Percentiles rank a stretch among this genome's conserved stretches.
Evolutionary conservation across 805 yeast species (phyloP).

Genomic region (Nakazawaea peltata): DNA sequence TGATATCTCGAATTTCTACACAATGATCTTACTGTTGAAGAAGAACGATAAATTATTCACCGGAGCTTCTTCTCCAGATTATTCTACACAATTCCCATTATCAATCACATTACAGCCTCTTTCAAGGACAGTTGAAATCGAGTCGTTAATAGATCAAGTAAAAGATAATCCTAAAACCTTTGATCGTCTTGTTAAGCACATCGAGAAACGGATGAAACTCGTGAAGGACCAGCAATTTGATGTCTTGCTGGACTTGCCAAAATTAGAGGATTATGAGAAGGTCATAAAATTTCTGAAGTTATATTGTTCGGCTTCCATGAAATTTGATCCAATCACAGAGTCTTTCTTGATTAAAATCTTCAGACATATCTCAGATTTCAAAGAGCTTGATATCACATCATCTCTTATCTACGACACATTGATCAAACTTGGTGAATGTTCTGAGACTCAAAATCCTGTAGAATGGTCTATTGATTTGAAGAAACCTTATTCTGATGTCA

Average conservation of each 20-base stretch:
- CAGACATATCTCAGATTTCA: conserved; percentile 21
- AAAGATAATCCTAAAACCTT: conserved; percentile 19
- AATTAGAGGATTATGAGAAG: conserved; percentile 25
- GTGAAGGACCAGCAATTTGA: background rate
- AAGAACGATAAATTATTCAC: conserved; percentile 42
- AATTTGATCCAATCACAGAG: conserved; percentile 36
- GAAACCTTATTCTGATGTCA: conserved; percentile 34
- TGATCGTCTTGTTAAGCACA: conserved; percentile 17
- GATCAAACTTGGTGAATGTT: conserved; percentile 20
- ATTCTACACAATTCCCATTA: conserved; percentile 28
- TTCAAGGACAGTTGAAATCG: conserved; percentile 24
- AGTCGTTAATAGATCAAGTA: conserved; percentile 20
- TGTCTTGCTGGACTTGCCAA: background rate
- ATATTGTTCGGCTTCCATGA: conserved; percentile 44
- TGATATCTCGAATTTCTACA: conserved; percentile 25
- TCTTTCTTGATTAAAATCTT: conserved; percentile 38
- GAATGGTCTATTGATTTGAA: conserved; percentile 39
- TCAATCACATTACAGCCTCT: conserved; percentile 38
- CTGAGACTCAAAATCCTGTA: conserved; percentile 37
- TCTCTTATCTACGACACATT: conserved; percentile 47
- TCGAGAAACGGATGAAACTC: conserved; percentile 11
- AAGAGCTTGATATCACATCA: conserved; percentile 38
- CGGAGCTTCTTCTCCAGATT: conserved; percentile 21
- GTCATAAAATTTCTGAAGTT: conserved; percentile 41
- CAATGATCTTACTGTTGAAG: conserved; percentile 41